These are phyloP conservation scores for Nyssa sinensis DNA, from an alignment of 148 eudicot genomes.

Conservation along the genomic window DNA sequence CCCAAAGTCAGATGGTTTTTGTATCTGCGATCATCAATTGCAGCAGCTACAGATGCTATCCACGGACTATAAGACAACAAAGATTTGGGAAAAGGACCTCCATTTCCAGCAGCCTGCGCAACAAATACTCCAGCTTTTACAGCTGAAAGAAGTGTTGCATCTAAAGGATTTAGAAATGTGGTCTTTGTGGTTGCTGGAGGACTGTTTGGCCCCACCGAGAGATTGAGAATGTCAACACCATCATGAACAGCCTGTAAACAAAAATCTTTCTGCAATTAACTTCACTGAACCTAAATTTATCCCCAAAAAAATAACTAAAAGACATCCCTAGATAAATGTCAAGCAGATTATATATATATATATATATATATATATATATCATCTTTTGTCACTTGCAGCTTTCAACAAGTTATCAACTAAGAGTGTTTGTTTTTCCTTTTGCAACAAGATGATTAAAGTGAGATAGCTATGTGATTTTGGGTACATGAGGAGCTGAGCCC, in stretches of 20 bases:
- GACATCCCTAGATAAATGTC: not conserved
- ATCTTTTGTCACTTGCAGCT: not conserved
- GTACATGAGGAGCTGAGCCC: not conserved
- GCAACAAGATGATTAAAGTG: not conserved
- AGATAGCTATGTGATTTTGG: not conserved
- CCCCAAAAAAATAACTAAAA: constrained; percentile 9
- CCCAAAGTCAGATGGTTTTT: constrained; percentile 84
- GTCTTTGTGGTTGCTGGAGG: constrained; percentile 90
- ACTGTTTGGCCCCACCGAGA: constrained; percentile 94
- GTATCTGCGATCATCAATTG: constrained; percentile 95
- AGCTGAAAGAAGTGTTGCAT: constrained; percentile 80
- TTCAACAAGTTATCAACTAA: not conserved
- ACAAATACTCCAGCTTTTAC: constrained; percentile 96
- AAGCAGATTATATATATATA: not conserved
- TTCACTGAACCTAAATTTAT: not conserved
- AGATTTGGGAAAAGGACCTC: constrained; percentile 90
- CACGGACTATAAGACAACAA: constrained; percentile 95
- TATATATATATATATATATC: too few relatives aligned
- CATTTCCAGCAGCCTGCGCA: constrained; percentile 97
- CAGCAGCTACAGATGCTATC: constrained; percentile 97
- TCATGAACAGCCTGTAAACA: constrained; percentile 90
- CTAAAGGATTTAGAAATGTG: constrained; percentile 89
- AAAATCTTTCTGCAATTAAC: not conserved
- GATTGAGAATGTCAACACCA: constrained; percentile 96
- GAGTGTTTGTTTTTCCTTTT: not conserved